Evolutionary conservation across 116 monocot species (phyloP).

Genomic region (Cymodocea nodosa): DNA sequence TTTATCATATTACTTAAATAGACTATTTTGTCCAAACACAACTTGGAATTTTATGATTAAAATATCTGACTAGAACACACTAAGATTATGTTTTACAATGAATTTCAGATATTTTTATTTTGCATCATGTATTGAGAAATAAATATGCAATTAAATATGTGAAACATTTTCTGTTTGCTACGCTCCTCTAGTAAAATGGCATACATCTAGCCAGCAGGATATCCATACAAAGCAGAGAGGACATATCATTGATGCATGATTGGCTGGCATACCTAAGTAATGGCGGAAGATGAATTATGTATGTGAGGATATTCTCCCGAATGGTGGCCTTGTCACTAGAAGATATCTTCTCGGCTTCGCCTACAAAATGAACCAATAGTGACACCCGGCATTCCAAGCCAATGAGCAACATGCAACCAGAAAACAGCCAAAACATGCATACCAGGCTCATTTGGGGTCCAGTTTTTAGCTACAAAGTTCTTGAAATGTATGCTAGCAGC

Average conservation of each 20-base stretch:
- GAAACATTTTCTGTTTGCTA: too few relatives aligned
- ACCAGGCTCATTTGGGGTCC: conserved; percentile 83
- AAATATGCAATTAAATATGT: too few relatives aligned
- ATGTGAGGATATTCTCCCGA: conserved; percentile 72
- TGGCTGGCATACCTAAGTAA: conserved; percentile 49
- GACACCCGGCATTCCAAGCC: background rate
- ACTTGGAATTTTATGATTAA: too few relatives aligned
- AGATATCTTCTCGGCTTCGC: conserved; percentile 44
- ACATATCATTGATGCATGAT: background rate
- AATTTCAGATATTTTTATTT: too few relatives aligned
- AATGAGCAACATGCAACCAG: background rate
- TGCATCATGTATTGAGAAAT: too few relatives aligned
- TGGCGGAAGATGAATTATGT: conserved; percentile 70
- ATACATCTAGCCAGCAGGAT: background rate
- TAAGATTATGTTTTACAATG: too few relatives aligned
- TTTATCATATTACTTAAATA: too few relatives aligned
- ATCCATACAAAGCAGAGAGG: background rate
- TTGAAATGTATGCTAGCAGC: conserved; percentile 97
- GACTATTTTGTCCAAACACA: too few relatives aligned
- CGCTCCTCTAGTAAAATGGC: background rate
- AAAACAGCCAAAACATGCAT: background rate
- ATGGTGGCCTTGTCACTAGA: conserved; percentile 58
- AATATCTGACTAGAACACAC: too few relatives aligned
- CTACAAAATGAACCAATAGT: conserved; percentile 14
- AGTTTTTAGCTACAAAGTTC: conserved; percentile 90